A percentile compares a stretch with the other conserved stretches of the same genome.
phyloP scores from a whole-genome alignment of 352 stramenopile genomes.

The Peronospora destructor region DNA sequence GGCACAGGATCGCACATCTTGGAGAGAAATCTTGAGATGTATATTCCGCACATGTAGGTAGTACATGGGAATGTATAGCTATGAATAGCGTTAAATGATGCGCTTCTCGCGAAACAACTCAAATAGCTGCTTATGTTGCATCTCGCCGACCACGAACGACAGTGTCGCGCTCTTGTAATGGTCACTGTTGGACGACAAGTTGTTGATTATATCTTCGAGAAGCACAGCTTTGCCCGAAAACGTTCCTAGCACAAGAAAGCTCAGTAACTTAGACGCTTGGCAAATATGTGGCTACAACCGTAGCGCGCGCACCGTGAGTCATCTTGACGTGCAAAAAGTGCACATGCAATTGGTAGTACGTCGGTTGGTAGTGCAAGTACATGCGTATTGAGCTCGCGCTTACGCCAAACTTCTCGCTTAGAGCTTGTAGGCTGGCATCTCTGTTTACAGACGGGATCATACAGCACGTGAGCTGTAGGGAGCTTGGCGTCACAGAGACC shows the following conservation, averaged over 20 bases:
- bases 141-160: conserved; percentile 67
- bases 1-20: no score
- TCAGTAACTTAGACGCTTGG: background rate
- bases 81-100: conserved; percentile 28
- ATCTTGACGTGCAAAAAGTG: conserved; percentile 86
- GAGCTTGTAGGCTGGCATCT: conserved; percentile 45
- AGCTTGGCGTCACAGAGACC: background rate
- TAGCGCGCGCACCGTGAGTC: conserved; percentile 38
- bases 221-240: conserved; percentile 76
- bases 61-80: background rate
- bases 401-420: conserved; percentile 57
- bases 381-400: conserved; percentile 51
- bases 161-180: conserved; percentile 75
- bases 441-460: conserved; percentile 21
- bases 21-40: no score
- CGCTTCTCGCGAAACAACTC: conserved; percentile 53
- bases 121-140: conserved; percentile 74
- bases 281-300: background rate
- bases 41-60: background rate
- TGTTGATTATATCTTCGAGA: conserved; percentile 82
- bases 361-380: conserved; percentile 86
- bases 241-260: conserved; percentile 33
- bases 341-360: conserved; percentile 86
- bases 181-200: conserved; percentile 47
- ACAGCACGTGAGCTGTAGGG: background rate